Conservation (phyloP, 768 basidiomycete genomes). For the Phanerodontia chrysosporium region DNA sequence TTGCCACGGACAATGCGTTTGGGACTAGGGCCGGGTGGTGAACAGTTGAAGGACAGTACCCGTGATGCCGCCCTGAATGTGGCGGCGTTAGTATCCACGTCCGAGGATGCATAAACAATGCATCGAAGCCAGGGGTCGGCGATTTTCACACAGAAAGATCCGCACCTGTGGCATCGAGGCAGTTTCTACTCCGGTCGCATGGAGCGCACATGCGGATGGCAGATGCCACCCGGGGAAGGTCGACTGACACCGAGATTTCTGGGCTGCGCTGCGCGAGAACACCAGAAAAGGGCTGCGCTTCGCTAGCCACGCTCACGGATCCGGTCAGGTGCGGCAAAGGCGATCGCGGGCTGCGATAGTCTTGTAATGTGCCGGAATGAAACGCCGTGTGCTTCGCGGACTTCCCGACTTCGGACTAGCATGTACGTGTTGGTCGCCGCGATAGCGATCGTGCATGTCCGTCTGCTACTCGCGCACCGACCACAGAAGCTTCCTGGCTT, state of each 20-base stretch:
- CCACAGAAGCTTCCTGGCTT: not conserved
- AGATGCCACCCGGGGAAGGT: not conserved
- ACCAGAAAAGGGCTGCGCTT: not conserved
- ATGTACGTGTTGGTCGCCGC: not conserved
- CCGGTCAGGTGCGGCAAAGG: not conserved
- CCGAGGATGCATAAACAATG: not conserved
- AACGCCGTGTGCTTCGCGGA: not conserved
- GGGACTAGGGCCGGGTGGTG: not conserved
- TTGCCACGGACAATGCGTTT: not conserved
- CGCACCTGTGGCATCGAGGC: not conserved
- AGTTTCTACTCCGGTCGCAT: not conserved
- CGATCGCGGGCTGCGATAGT: not conserved
- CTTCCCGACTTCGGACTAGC: not conserved
- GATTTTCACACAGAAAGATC: not conserved
- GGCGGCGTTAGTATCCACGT: not conserved
- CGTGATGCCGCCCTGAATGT: not conserved
- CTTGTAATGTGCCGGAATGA: not conserved
- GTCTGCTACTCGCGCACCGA: not conserved
- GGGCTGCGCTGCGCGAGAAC: not conserved
- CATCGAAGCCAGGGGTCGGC: not conserved
- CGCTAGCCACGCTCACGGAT: not conserved
- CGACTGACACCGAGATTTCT: not conserved
- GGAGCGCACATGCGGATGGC: not conserved
- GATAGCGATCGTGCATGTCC: not conserved
- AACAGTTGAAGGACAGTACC: not conserved